Percentiles rank a stretch among this genome's conserved stretches.
These are phyloP conservation scores for Xenoacremonium recifei DNA, from an alignment of 2,329 filamentous ascomycete species.

Conservation along the genomic window DNA sequence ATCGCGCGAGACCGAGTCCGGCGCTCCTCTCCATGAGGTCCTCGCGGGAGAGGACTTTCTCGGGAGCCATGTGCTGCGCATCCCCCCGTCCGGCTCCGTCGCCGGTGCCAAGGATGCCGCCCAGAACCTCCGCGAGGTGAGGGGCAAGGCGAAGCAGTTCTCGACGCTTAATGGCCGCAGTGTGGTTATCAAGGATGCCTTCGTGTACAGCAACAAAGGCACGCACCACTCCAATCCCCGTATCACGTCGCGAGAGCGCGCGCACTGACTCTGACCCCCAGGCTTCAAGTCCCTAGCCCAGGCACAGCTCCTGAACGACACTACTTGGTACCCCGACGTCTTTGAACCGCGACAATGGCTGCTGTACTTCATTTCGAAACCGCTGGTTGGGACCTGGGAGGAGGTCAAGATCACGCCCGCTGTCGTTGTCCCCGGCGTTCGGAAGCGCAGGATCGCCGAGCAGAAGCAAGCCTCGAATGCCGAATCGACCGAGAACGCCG, in stretches of 20 bases:
- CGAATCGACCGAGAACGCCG: constrained; percentile 41
- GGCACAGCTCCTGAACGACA: constrained; percentile 80
- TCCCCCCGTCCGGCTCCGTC: constrained; percentile 57
- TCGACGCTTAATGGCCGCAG: constrained; percentile 90
- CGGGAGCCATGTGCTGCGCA: constrained; percentile 90
- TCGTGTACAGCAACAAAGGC: constrained; percentile 97
- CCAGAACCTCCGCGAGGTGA: constrained; percentile 75
- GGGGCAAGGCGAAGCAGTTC: constrained; percentile 92
- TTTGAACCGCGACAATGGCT: constrained; percentile 92
- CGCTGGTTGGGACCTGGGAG: constrained; percentile 81
- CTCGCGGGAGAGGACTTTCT: constrained; percentile 91
- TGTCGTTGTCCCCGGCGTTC: constrained; percentile 46
- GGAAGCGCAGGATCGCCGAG: constrained; percentile 37
- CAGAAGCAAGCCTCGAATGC: constrained; percentile 34
- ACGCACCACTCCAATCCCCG: constrained; percentile 9
- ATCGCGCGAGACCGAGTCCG: constrained; percentile 83
- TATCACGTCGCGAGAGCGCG: background rate
- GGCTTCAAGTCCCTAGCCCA: constrained; percentile 92
- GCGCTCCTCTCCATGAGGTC: constrained; percentile 73
- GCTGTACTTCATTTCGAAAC: constrained; percentile 91
- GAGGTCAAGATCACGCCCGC: constrained; percentile 71
- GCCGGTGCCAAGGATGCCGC: constrained; percentile 54
- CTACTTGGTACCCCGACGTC: constrained; percentile 85
- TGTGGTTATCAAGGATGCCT: constrained; percentile 89
- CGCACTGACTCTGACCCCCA: constrained; percentile 36